These are phyloP conservation scores for Mycena polygramma DNA, from an alignment of 768 basidiomycete genomes.

Conservation along the genomic window DNA sequence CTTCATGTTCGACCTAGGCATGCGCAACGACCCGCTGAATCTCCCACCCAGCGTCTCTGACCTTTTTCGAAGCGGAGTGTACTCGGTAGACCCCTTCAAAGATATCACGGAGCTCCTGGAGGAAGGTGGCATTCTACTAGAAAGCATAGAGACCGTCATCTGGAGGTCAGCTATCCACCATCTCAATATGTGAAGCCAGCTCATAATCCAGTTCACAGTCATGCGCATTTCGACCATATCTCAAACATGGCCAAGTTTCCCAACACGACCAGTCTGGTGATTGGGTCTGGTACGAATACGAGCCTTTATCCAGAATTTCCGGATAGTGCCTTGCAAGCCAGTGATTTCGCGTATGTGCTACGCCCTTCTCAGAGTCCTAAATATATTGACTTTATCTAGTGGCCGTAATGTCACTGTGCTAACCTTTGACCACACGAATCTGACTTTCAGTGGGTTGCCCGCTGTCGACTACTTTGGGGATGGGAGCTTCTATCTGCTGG, in stretches of 20 bases:
- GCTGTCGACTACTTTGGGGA: constrained; percentile 35
- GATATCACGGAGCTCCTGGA: constrained; percentile 33
- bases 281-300: constrained; percentile 31
- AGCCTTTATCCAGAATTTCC: constrained; percentile 34
- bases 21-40: constrained; percentile 22
- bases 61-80: constrained; percentile 15
- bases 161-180: constrained; percentile 22
- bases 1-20: constrained; percentile 35
- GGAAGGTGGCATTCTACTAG: constrained; percentile 30
- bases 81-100: constrained; percentile 24
- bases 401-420: constrained; percentile 30
- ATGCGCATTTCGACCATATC: constrained; percentile 34
- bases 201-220: constrained; percentile 3
- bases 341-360: constrained; percentile 36
- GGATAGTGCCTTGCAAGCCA: constrained; percentile 20
- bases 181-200: neutral
- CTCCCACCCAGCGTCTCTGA: constrained; percentile 26
- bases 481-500: constrained; percentile 34
- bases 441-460: constrained; percentile 27
- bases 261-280: constrained; percentile 25
- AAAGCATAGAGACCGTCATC: constrained; percentile 32
- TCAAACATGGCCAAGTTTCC: constrained; percentile 32
- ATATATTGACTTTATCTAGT: constrained; percentile 9
- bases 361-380: neutral
- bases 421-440: constrained; percentile 17